phyloP scores from a whole-genome alignment of 2,329 filamentous ascomycete genomes.

The Verticillium nubilum region DNA sequence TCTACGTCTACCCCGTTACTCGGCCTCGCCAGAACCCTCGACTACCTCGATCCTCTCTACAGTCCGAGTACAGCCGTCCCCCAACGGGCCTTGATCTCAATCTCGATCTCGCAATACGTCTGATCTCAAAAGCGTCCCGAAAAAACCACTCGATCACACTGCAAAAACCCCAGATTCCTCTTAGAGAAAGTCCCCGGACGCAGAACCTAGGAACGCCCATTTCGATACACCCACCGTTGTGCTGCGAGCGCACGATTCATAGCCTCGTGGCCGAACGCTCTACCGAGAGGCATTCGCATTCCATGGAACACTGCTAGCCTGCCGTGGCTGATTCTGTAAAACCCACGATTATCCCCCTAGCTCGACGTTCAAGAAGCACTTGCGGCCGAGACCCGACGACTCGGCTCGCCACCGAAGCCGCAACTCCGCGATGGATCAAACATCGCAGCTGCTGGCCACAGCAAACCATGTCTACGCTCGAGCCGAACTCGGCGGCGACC shows the following conservation, averaged over 20 bases:
- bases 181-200: background rate
- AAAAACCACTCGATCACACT: background rate
- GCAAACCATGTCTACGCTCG: slow-evolving; percentile 10
- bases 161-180: background rate
- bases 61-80: background rate
- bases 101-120: too few relatives aligned
- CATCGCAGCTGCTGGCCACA: slow-evolving; percentile 6
- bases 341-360: background rate
- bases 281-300: background rate
- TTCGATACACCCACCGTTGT: background rate
- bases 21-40: background rate
- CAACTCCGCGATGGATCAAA: slow-evolving; percentile 6
- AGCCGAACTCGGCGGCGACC: background rate
- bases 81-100: background rate
- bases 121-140: too few relatives aligned
- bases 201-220: background rate
- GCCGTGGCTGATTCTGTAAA: background rate
- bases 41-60: background rate
- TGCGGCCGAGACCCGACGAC: slow-evolving; percentile 3
- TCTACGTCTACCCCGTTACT: background rate
- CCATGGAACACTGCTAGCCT: background rate
- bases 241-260: background rate
- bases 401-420: slow-evolving; percentile 3
- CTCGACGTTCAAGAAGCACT: background rate
- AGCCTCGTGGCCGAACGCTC: background rate